These are phyloP conservation scores for Erythrobasidium yunnanense DNA, from an alignment of 768 basidiomycete genomes.

Conservation along the genomic window DNA sequence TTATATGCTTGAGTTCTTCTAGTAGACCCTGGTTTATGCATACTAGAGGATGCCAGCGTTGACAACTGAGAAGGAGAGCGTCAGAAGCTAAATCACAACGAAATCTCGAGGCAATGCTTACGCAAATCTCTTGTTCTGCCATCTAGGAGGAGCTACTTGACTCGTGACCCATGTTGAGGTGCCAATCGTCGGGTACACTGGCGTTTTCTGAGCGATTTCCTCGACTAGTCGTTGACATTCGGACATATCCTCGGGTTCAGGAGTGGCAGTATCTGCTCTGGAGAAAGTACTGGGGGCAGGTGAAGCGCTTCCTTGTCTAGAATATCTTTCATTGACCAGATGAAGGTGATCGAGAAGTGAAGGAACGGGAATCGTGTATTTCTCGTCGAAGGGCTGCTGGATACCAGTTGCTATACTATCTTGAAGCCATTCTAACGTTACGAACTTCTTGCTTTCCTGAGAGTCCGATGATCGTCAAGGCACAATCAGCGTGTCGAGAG, in stretches of 20 bases:
- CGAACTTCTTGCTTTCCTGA: conserved; percentile 15
- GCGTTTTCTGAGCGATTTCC: background rate
- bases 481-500: background rate
- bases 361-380: conserved; percentile 4
- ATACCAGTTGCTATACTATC: conserved; percentile 3
- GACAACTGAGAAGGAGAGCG: background rate
- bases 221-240: background rate
- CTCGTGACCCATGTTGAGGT: background rate
- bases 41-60: conserved; percentile 20
- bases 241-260: background rate
- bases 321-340: too few species aligned
- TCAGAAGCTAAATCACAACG: background rate
- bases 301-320: too few species aligned
- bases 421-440: conserved; percentile 1
- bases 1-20: conserved; percentile 23
- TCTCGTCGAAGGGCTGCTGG: conserved; percentile 10
- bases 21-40: conserved; percentile 27
- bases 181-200: background rate
- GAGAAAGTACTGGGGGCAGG: background rate
- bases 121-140: conserved; percentile 23
- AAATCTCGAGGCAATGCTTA: background rate
- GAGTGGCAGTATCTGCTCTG: background rate
- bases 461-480: background rate
- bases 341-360: too few species aligned
- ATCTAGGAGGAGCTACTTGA: conserved; percentile 6